Evolutionary conservation across 2,329 filamentous ascomycete genomes (phyloP).

Genomic region (Cordyceps farinosa): DNA sequence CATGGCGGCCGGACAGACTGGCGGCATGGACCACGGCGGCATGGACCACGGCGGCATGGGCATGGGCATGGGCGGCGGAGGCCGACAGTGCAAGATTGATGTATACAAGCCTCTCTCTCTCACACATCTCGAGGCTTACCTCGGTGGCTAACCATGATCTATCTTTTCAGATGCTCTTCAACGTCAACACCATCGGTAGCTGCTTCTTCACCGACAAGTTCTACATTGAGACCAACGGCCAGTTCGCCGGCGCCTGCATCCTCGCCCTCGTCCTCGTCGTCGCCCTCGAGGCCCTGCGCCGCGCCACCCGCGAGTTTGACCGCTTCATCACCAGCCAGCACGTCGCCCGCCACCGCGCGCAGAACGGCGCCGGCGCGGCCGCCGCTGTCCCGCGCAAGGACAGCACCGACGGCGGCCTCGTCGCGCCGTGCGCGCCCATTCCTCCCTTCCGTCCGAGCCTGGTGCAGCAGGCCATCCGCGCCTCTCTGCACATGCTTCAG

Average conservation of each 20-base stretch:
- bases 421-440: constrained; percentile 18
- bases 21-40: constrained; percentile 21
- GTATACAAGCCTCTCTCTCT: constrained; percentile 24
- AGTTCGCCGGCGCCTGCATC: constrained; percentile 79
- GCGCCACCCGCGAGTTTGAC: constrained; percentile 69
- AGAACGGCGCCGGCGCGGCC: constrained; percentile 16
- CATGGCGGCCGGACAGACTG: constrained; percentile 1
- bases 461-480: constrained; percentile 63
- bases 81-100: constrained; percentile 39
- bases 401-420: constrained; percentile 18
- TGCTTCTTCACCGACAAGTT: constrained; percentile 69
- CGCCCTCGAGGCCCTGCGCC: constrained; percentile 67
- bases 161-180: constrained; percentile 67
- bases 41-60: constrained; percentile 24
- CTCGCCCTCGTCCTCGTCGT: constrained; percentile 73
- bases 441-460: constrained; percentile 53
- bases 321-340: constrained; percentile 57
- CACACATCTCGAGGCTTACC: neutral
- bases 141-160: constrained; percentile 7
- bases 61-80: constrained; percentile 25
- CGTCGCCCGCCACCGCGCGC: constrained; percentile 30
- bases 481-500: constrained; percentile 64
- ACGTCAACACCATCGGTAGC: constrained; percentile 68
- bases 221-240: constrained; percentile 64
- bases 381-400: constrained; percentile 24